Percentiles rank a stretch among this genome's conserved stretches.
These are phyloP conservation scores for Symbiodinium natans DNA, from an alignment of 73 alveolate species.

Conservation along the genomic window DNA sequence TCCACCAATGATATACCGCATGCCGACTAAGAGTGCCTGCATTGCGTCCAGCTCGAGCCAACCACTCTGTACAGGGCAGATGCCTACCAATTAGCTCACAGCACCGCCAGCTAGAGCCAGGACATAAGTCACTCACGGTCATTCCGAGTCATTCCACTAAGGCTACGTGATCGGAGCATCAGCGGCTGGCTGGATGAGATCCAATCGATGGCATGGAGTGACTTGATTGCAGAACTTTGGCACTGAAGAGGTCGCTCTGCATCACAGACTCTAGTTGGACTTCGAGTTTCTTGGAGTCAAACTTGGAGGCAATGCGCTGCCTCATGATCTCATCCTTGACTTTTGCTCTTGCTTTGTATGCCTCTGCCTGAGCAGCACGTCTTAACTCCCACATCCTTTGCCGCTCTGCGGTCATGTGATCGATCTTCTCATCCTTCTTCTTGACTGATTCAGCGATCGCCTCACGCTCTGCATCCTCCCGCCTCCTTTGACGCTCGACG, in stretches of 20 bases:
- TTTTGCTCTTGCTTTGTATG: slow-evolving; percentile 77
- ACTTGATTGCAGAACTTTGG: slow-evolving; percentile 60
- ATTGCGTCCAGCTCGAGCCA: background rate
- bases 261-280: slow-evolving; percentile 57
- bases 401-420: slow-evolving; percentile 80
- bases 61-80: background rate
- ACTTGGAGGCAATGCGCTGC: slow-evolving; percentile 85
- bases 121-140: too few species aligned
- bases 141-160: background rate
- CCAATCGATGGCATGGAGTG: slow-evolving; percentile 52
- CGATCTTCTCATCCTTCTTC: slow-evolving; percentile 90
- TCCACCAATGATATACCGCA: background rate
- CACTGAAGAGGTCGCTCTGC: slow-evolving; percentile 92
- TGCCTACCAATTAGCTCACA: background rate
- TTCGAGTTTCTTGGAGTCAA: slow-evolving; percentile 67
- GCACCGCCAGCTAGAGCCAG: background rate
- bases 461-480: slow-evolving; percentile 86
- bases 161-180: background rate
- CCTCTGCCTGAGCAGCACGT: slow-evolving; percentile 71
- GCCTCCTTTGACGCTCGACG: slow-evolving; percentile 84
- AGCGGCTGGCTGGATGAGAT: background rate
- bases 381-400: slow-evolving; percentile 91
- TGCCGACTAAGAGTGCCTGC: background rate
- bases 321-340: slow-evolving; percentile 84
- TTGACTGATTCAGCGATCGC: slow-evolving; percentile 84